Evolutionary conservation across 805 yeast genomes (phyloP).

Genomic region (Candida silvatica): DNA sequence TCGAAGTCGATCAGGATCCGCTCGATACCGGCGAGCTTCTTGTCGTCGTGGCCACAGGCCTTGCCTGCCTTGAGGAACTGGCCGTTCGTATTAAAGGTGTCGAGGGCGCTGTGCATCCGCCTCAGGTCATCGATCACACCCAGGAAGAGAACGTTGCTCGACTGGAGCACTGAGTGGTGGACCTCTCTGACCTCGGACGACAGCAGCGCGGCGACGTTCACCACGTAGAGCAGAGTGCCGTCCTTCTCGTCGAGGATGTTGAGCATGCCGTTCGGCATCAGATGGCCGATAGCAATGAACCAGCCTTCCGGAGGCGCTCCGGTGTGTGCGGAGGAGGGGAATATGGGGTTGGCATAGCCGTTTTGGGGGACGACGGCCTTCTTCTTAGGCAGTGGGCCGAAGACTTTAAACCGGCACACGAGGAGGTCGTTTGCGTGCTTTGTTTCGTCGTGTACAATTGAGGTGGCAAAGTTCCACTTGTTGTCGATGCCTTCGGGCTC

Average conservation of each 20-base stretch:
- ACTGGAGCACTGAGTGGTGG: slow-evolving; percentile 54
- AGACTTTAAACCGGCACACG: slow-evolving; percentile 58
- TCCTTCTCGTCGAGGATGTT: slow-evolving; percentile 56
- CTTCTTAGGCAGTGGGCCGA: slow-evolving; percentile 47
- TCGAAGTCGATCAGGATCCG: slow-evolving; percentile 55
- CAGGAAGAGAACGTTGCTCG: slow-evolving; percentile 48
- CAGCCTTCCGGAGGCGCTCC: slow-evolving; percentile 42
- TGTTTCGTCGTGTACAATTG: slow-evolving; percentile 17
- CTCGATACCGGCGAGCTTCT: slow-evolving; percentile 6
- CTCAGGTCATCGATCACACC: slow-evolving; percentile 52
- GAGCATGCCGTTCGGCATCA: slow-evolving; percentile 54
- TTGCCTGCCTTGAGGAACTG: neutral
- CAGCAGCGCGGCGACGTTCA: slow-evolving; percentile 44
- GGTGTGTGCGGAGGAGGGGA: slow-evolving; percentile 5
- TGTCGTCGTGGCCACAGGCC: slow-evolving; percentile 1
- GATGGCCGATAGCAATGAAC: slow-evolving; percentile 66
- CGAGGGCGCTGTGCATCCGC: slow-evolving; percentile 25
- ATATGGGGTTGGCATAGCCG: slow-evolving; percentile 13
- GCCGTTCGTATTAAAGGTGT: neutral
- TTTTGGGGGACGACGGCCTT: slow-evolving; percentile 25
- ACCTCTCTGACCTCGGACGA: slow-evolving; percentile 56
- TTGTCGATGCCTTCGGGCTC: slow-evolving; percentile 36
- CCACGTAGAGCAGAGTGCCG: slow-evolving; percentile 50
- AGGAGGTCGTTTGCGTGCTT: slow-evolving; percentile 29
- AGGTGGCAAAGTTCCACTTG: slow-evolving; percentile 36